Percentiles rank a stretch among this genome's conserved stretches.
Evolutionary conservation across 805 yeast genomes (phyloP).

Genomic region (Martiniozyma abietophila): DNA sequence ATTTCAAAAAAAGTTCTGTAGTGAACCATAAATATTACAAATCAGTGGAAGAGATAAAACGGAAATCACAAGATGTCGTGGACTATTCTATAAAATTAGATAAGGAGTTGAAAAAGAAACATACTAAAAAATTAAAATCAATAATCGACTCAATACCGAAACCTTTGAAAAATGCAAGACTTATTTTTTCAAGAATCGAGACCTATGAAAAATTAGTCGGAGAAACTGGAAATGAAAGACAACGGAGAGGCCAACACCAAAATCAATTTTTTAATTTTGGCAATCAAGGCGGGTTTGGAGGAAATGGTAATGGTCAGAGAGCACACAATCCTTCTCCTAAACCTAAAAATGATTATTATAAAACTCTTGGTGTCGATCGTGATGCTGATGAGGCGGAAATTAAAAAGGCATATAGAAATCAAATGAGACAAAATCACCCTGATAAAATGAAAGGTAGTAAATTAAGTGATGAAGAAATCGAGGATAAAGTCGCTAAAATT

Average conservation of each 20-base stretch:
- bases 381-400: constrained; percentile 66
- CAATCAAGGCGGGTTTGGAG: constrained; percentile 18
- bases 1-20: constrained; percentile 1
- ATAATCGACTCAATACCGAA: constrained; percentile 27
- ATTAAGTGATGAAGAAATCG: constrained; percentile 57
- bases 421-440: constrained; percentile 81
- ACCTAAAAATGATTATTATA: constrained; percentile 58
- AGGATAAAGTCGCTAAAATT: constrained; percentile 80
- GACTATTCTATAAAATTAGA: constrained; percentile 14
- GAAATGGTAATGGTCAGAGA: constrained; percentile 6
- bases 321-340: constrained; percentile 1
- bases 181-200: constrained; percentile 26
- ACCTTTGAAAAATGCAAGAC: constrained; percentile 31
- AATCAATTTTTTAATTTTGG: constrained; percentile 29
- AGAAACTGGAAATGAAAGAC: constrained; percentile 33
- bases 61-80: constrained; percentile 7
- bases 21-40: constrained; percentile 10
- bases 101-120: constrained; percentile 13
- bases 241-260: constrained; percentile 30
- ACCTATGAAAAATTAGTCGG: constrained; percentile 7
- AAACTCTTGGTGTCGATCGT: constrained; percentile 56
- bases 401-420: constrained; percentile 69
- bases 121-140: constrained; percentile 31
- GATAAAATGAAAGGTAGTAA: constrained; percentile 71
- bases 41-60: constrained; percentile 3